Conservation (phyloP, 257 asterid genomes). For the Perilla frutescens region DNA sequence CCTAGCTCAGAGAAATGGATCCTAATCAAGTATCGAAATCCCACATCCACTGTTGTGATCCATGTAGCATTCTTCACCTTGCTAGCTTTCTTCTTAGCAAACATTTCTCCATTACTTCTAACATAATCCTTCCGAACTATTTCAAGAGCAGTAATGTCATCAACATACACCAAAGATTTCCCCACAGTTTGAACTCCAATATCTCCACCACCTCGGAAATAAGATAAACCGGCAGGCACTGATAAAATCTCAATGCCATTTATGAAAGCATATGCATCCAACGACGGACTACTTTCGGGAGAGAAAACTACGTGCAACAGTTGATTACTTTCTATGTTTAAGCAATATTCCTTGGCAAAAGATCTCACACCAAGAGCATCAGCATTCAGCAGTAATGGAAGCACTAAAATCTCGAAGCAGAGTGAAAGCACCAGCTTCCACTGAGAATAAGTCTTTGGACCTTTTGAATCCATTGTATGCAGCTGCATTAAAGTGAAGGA, state of each 20-base stretch:
- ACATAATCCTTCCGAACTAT: conserved; percentile 49
- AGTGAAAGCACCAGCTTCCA: conserved; percentile 42
- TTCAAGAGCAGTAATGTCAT: conserved; percentile 64
- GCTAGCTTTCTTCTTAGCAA: conserved; percentile 36
- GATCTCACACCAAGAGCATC: conserved; percentile 39
- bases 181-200: conserved; percentile 51
- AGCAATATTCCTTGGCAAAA: conserved; percentile 57
- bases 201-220: conserved; percentile 43
- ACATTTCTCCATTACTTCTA: conserved; percentile 41
- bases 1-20: conserved; percentile 53
- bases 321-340: conserved; percentile 37
- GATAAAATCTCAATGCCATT: conserved; percentile 59
- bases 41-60: conserved; percentile 59
- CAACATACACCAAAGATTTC: conserved; percentile 50
- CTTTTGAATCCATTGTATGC: conserved; percentile 20
- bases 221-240: conserved; percentile 45
- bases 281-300: conserved; percentile 33
- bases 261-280: conserved; percentile 47
- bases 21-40: conserved; percentile 64
- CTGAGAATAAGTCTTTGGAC: conserved; percentile 24
- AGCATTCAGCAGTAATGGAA: conserved; percentile 45
- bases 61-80: conserved; percentile 39
- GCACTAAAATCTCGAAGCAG: conserved; percentile 50
- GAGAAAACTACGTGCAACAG: conserved; percentile 45
- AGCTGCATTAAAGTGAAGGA: conserved; percentile 35